phyloP scores from a whole-genome alignment of 208 protist species.

The Vickermania ingenoplastis region DNA sequence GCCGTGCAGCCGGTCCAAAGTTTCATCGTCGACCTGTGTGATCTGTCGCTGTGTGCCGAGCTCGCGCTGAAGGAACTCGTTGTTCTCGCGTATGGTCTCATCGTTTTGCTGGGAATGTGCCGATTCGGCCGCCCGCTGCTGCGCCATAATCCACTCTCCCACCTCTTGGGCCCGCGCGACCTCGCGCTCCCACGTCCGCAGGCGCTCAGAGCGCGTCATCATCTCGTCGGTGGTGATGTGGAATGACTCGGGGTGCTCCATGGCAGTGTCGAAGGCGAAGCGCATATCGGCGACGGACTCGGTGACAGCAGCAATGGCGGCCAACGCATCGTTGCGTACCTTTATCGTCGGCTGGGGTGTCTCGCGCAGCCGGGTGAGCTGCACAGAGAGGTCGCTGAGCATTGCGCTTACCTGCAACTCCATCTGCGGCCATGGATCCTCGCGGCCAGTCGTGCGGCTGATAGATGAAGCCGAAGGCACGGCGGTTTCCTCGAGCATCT shows the following conservation, averaged over 20 bases:
- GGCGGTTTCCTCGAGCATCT: constrained; percentile 1
- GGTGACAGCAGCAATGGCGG: constrained; percentile 39
- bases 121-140: constrained; percentile 20
- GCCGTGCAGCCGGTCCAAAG: constrained; percentile 52
- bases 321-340: constrained; percentile 58
- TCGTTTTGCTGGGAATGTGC: background rate
- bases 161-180: constrained; percentile 53
- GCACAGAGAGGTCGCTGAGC: constrained; percentile 44
- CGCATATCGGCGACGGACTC: constrained; percentile 76
- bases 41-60: constrained; percentile 45
- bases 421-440: constrained; percentile 79
- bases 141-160: constrained; percentile 37
- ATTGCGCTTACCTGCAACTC: constrained; percentile 66
- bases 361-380: constrained; percentile 47
- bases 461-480: constrained; percentile 5
- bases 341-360: constrained; percentile 42
- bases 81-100: constrained; percentile 27
- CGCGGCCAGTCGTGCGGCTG: constrained; percentile 14
- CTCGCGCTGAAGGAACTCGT: constrained; percentile 59
- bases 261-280: constrained; percentile 56
- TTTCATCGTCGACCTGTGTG: constrained; percentile 56
- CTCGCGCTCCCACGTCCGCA: constrained; percentile 65
- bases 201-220: constrained; percentile 44
- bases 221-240: constrained; percentile 61
- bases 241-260: constrained; percentile 76